phyloP scores from a whole-genome alignment of 1,284 basidiomycete species.

The Rhodotorula sp. region DNA sequence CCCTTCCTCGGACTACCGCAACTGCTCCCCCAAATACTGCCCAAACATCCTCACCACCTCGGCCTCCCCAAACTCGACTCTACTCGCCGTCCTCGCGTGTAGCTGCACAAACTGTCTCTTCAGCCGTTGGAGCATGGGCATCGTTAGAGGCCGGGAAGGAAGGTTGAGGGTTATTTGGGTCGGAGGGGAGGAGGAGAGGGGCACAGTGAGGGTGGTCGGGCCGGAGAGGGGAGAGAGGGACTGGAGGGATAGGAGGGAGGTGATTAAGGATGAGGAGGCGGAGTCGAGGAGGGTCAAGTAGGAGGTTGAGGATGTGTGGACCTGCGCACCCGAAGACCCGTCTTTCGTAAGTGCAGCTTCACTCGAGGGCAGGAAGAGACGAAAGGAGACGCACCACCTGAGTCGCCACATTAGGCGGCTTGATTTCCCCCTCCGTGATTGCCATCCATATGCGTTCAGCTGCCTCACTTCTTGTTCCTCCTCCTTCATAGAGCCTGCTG shows the following conservation, averaged over 20 bases:
- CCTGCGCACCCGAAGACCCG: slow-evolving; percentile 12
- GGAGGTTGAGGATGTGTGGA: slow-evolving; percentile 48
- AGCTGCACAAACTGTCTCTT: slow-evolving; percentile 84
- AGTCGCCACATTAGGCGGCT: slow-evolving; percentile 81
- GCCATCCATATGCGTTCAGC: slow-evolving; percentile 73
- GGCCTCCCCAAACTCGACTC: slow-evolving; percentile 55
- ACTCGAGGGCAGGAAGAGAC: not conserved
- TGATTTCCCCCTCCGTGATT: slow-evolving; percentile 72
- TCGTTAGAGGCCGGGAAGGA: slow-evolving; percentile 64
- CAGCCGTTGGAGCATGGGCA: slow-evolving; percentile 78
- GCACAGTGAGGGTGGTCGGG: slow-evolving; percentile 12
- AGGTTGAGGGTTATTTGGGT: slow-evolving; percentile 3
- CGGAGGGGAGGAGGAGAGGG: slow-evolving; percentile 48
- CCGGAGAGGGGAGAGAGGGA: slow-evolving; percentile 35
- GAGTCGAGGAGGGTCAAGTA: slow-evolving; percentile 50
- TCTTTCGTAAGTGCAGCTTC: not conserved
- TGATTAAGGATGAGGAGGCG: slow-evolving; percentile 40
- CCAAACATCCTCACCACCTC: slow-evolving; percentile 73
- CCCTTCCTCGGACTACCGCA: slow-evolving; percentile 14
- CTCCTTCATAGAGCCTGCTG: slow-evolving; percentile 52
- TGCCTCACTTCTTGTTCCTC: slow-evolving; percentile 4
- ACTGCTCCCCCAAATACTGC: slow-evolving; percentile 57
- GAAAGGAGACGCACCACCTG: slow-evolving; percentile 60
- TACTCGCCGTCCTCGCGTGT: slow-evolving; percentile 68
- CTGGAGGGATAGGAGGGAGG: slow-evolving; percentile 42